Evolutionary conservation across 352 stramenopile genomes (phyloP), one percentile per base, ranked within the genome.

Genomic region (Pythium folliculosum): DNA sequence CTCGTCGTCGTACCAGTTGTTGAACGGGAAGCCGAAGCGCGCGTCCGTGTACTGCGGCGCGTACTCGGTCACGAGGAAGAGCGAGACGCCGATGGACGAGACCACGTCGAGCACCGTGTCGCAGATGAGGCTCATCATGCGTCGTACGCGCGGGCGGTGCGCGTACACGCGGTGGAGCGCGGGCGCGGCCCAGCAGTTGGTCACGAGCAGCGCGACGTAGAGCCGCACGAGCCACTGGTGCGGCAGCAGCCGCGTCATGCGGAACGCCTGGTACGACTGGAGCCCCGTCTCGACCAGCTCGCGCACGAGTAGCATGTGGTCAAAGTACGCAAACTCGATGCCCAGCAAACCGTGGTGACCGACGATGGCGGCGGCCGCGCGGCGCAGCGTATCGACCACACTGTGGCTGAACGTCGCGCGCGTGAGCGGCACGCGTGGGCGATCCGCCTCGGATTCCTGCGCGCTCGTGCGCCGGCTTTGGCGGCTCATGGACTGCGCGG

Each of bases 141-240:
- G 58, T 1, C n/a, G 58, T 4, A 22, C 25, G 27, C 4, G 7
- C 5, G 10, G 22, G 2, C 21, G 47, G n/a, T 13, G 8, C 7
- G 1, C 19, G 47, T 32, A 52, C 12, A 30, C 2, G n/a, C 14
- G 30, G 10, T 54, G 43, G 6, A 65, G 7, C 1, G 56, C 6
- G 6, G 47, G 25, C 8, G n/a, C 5, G 12, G 44, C 35, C 58
- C 58, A 65, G 47, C 58, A 65, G 35, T 65, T 65, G 47, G 16
- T 8, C 4, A 65, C n/a, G 6, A 63, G 27, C n/a, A 65, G 45
- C 27, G 22, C 21, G 25, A 65, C 27, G 32, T 65, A 65, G 30
- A 56, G 59, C n/a, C 65, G 35, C 60, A 45, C 54, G 52, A 74
- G 13, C 71, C 54, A 43, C 52, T 64, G 48, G 30, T 40, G 44